Evolutionary conservation across 768 basidiomycete species (phyloP).

Genomic region (Suillus ampliporus): DNA sequence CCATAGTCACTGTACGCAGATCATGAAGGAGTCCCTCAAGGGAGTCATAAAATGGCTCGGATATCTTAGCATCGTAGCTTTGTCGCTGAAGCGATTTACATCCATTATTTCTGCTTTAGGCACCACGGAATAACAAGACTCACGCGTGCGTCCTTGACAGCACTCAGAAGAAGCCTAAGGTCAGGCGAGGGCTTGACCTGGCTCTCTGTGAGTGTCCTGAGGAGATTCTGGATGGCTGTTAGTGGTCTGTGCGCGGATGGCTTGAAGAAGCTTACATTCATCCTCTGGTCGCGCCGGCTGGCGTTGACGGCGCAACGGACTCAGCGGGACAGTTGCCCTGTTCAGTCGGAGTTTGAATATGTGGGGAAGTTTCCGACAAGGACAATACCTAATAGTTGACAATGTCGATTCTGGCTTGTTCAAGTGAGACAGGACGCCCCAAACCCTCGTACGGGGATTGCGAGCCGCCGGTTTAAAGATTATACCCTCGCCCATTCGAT

Average conservation of each 20-base stretch:
- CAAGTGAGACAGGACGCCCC: too few species aligned
- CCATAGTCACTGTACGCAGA: slow-evolving; percentile 77
- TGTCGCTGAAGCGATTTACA: slow-evolving; percentile 45
- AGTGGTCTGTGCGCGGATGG: slow-evolving; percentile 17
- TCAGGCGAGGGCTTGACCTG: slow-evolving; percentile 70
- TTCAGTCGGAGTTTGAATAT: slow-evolving; percentile 33
- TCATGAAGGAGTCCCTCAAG: slow-evolving; percentile 88
- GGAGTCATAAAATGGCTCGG: slow-evolving; percentile 93
- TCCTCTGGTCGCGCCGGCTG: slow-evolving; percentile 35
- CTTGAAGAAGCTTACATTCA: slow-evolving; percentile 41
- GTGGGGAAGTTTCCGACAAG: background rate
- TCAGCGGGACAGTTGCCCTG: slow-evolving; percentile 25
- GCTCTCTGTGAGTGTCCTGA: slow-evolving; percentile 84
- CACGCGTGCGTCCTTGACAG: slow-evolving; percentile 90
- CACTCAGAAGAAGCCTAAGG: slow-evolving; percentile 79
- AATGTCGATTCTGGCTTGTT: too few species aligned
- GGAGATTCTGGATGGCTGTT: slow-evolving; percentile 68
- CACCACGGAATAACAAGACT: slow-evolving; percentile 37
- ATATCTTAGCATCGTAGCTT: slow-evolving; percentile 67
- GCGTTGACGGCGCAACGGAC: slow-evolving; percentile 21
- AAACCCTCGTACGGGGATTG: too few species aligned
- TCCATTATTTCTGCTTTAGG: slow-evolving; percentile 9
- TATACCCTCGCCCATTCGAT: too few species aligned
- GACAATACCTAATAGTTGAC: background rate
- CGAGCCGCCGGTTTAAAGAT: too few species aligned